Conservation (phyloP, 805 yeast genomes). For the Helenozyma rhizophorensis region DNA sequence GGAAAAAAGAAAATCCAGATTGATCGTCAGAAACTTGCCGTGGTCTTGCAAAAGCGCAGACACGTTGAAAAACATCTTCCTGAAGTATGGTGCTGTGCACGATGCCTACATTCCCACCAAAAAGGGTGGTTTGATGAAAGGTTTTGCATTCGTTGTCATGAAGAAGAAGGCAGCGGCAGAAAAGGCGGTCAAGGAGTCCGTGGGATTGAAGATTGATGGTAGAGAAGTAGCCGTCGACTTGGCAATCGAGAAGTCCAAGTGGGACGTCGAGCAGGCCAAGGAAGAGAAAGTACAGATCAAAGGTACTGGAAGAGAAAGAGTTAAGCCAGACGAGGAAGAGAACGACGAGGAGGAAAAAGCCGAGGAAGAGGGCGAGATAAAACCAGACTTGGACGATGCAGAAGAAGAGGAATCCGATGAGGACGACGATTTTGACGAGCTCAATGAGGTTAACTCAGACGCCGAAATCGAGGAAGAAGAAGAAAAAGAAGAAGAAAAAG, state of each 20-base stretch:
- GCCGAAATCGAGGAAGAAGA: conserved; percentile 29
- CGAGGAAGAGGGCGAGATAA: conserved; percentile 32
- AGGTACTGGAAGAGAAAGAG: conserved; percentile 21
- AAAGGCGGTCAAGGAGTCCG: conserved; percentile 69
- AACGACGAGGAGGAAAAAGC: conserved; percentile 39
- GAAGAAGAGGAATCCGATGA: conserved; percentile 35
- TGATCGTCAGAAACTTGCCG: conserved; percentile 88
- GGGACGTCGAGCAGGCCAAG: conserved; percentile 55
- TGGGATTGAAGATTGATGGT: conserved; percentile 77
- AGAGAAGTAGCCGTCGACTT: conserved; percentile 92
- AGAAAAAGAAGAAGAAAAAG: conserved; percentile 23
- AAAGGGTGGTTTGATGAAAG: conserved; percentile 83
- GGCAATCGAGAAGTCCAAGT: conserved; percentile 83
- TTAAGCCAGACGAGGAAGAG: conserved; percentile 34
- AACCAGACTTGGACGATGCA: conserved; percentile 28
- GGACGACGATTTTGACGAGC: conserved; percentile 21
- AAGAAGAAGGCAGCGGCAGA: conserved; percentile 72
- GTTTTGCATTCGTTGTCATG: conserved; percentile 94
- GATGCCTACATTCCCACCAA: conserved; percentile 89
- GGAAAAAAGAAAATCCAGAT: conserved; percentile 80
- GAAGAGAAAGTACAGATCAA: conserved; percentile 17
- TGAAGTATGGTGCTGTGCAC: conserved; percentile 77
- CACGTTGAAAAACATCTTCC: conserved; percentile 63
- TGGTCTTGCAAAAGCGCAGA: conserved; percentile 88
- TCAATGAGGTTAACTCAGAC: conserved; percentile 17